Evolutionary conservation across 306 rosid species (phyloP), one percentile per base, ranked within the genome.

Genomic region (Prunus mongolica): DNA sequence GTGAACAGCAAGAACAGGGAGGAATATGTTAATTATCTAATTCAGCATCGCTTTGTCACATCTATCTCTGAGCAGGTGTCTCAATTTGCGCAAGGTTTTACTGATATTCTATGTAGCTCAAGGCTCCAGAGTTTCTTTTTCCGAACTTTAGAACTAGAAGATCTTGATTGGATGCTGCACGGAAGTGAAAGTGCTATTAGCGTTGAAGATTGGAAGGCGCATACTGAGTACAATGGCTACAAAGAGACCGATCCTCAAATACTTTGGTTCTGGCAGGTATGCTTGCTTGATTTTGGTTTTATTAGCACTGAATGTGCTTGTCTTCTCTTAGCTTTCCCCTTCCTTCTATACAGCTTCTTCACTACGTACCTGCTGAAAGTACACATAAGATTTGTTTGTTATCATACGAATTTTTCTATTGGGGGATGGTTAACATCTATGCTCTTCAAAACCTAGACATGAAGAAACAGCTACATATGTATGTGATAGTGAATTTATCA

Each of bases 191-290:
- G 78, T 77, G 79, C 58, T 76, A 82, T 95, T 77, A 84, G 89
- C 58, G 82, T 95, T 82, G 96, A 84, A 69, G 98, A 95, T 80
- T 95, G 98, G 97, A 92, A 89, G 82, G 87, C 88, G n/a, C 96
- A 92, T 69, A 92, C 97, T 0, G 97, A 90, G 65, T 92, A 90
- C 78, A 87, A 83, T 66, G 98, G 97, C 85, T 95, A 88, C 86
- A 79, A 80, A 76, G 97, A 90, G 85, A 89, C 88, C 18, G 98
- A 95, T 87, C 77, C 86, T 82, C 97, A 95, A 72, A 92, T 95
- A 65, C 73, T 74, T 64, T 95, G 98, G 98, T 95, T 95, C 84
- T 95, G 98, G 97, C 89, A 92, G 97, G 98, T 95, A 92, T 50
- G 80, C 81, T 61, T 77, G 25, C 55, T 50, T 25, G 73, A 25